phyloP scores from a whole-genome alignment of 352 stramenopile genomes.

The Lagenidium sp. region DNA sequence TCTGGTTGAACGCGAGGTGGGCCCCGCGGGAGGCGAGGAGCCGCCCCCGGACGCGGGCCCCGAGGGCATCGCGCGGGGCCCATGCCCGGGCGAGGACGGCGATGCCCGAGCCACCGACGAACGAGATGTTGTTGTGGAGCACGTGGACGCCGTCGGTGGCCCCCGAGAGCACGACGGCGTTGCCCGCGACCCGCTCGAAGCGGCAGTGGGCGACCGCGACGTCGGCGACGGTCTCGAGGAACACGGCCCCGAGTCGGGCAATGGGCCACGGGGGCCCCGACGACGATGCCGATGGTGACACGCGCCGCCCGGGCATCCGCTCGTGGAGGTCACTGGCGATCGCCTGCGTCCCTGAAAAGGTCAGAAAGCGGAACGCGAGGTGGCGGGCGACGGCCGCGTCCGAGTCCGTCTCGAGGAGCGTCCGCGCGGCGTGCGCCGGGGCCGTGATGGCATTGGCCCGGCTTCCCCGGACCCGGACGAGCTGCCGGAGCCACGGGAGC shows the following conservation, averaged over 20 bases:
- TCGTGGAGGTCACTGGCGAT: slow-evolving; percentile 46
- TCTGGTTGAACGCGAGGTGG: slow-evolving; percentile 66
- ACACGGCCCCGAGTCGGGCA: slow-evolving; percentile 47
- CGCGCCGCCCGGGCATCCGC: slow-evolving; percentile 11
- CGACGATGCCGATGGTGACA: no score
- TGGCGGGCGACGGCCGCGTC: slow-evolving; percentile 18
- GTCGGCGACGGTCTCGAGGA: slow-evolving; percentile 44
- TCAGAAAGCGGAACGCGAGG: slow-evolving; percentile 46
- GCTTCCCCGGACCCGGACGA: slow-evolving; percentile 49
- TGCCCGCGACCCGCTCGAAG: slow-evolving; percentile 64
- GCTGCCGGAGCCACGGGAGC: slow-evolving; percentile 49
- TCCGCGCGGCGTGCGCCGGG: slow-evolving; percentile 28
- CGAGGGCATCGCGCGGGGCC: slow-evolving; percentile 27
- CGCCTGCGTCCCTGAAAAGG: slow-evolving; percentile 52
- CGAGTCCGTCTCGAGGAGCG: slow-evolving; percentile 38
- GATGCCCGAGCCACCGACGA: slow-evolving; percentile 42
- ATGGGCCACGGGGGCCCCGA: slow-evolving; percentile 40
- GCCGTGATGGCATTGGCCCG: slow-evolving; percentile 39
- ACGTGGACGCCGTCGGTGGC: slow-evolving; percentile 39
- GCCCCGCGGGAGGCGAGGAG: slow-evolving; percentile 28
- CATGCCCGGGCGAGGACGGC: slow-evolving; percentile 24
- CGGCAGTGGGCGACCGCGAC: slow-evolving; percentile 42
- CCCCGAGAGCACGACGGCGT: slow-evolving; percentile 57
- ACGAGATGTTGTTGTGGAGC: slow-evolving; percentile 66
- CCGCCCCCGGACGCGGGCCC: slow-evolving; percentile 19